Conservation (phyloP, 2,329 filamentous ascomycete genomes). For the Cladosporium cucumerinum region DNA sequence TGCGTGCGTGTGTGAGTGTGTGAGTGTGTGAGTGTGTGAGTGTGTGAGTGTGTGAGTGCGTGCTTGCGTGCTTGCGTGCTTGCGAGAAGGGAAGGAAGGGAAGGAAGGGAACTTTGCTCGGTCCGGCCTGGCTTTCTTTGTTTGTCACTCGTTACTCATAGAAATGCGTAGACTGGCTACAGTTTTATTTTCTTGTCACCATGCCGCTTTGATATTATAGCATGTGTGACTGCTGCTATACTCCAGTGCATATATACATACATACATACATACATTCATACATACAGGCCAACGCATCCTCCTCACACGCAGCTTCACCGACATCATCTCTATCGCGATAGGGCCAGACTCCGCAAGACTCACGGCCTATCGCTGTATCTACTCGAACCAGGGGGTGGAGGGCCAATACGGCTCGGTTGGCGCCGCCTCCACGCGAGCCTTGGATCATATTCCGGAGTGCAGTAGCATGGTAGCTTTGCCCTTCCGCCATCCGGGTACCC, state of each 20-base stretch:
- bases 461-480: not conserved
- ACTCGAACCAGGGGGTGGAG: no score
- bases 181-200: not conserved
- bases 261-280: not conserved
- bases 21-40: no score
- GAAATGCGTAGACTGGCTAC: not conserved
- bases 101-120: not conserved
- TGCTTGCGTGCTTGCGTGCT: no score
- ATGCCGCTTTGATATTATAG: not conserved
- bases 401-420: not conserved
- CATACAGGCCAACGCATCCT: not conserved
- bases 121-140: not conserved
- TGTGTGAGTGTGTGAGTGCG: no score
- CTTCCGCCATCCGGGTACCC: slow-evolving; percentile 7
- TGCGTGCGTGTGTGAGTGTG: no score
- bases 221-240: not conserved
- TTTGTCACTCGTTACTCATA: slow-evolving; percentile 14
- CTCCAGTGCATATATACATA: not conserved
- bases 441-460: not conserved
- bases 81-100: no score
- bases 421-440: slow-evolving; percentile 10
- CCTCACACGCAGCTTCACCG: not conserved
- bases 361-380: not conserved
- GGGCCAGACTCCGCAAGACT: not conserved
- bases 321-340: not conserved